These are phyloP conservation scores for Magnaporthiopsis rhizophila DNA, from an alignment of 2,329 filamentous ascomycete species.

Conservation along the genomic window DNA sequence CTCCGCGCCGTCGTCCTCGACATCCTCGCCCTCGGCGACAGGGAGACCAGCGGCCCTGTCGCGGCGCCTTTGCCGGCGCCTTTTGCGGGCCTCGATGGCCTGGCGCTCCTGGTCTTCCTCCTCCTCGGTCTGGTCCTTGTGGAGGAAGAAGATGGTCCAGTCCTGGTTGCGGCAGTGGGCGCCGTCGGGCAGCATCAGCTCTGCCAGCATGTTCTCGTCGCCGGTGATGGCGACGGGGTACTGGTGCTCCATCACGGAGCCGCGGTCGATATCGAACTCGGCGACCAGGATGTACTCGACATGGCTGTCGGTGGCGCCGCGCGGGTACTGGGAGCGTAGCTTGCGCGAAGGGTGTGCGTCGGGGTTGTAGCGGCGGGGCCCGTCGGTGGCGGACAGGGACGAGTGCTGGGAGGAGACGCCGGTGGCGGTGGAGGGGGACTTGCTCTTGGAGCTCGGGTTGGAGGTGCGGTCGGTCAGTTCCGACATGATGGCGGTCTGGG, in stretches of 20 bases:
- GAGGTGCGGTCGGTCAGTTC: conserved; percentile 47
- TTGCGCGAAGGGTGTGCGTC: conserved; percentile 44
- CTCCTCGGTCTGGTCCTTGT: conserved; percentile 83
- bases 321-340: conserved; percentile 67
- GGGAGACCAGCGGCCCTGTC: conserved; percentile 41
- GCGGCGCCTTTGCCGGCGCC: conserved; percentile 41
- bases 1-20: conserved; percentile 36
- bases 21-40: conserved; percentile 44
- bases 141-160: conserved; percentile 98
- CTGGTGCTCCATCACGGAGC: conserved; percentile 97
- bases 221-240: conserved; percentile 92
- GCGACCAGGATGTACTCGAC: conserved; percentile 98
- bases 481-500: conserved; percentile 20
- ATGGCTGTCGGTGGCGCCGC: conserved; percentile 75
- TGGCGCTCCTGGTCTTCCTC: conserved; percentile 68
- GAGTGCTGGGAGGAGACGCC: conserved; percentile 52
- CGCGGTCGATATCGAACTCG: conserved; percentile 93
- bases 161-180: conserved; percentile 91
- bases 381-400: conserved; percentile 38
- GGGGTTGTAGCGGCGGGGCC: conserved; percentile 36
- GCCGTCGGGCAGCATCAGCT: conserved; percentile 97
- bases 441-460: conserved; percentile 51
- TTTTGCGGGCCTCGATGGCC: conserved; percentile 45
- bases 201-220: conserved; percentile 95
- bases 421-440: conserved; percentile 48